Conservation (phyloP, 495 filamentous ascomycete species). For the Tuber borchii region DNA sequence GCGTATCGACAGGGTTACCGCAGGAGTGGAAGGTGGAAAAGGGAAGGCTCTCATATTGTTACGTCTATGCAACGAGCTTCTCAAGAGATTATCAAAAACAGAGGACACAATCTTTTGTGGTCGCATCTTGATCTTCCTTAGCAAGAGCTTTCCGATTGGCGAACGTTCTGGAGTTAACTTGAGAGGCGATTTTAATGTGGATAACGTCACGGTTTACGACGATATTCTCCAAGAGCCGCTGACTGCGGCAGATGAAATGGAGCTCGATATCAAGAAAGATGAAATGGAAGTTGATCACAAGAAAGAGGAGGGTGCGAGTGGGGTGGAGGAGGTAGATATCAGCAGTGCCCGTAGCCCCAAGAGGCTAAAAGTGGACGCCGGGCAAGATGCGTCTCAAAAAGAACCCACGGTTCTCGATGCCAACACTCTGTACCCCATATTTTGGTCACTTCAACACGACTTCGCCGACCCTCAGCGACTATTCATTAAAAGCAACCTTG, state of each 20-base stretch:
- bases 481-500: constrained; percentile 64
- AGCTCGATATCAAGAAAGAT: constrained; percentile 47
- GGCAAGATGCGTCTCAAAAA: constrained; percentile 43
- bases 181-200: constrained; percentile 88
- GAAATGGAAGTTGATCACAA: constrained; percentile 28
- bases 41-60: constrained; percentile 83
- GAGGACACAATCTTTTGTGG: constrained; percentile 97
- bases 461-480: constrained; percentile 85
- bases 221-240: constrained; percentile 48
- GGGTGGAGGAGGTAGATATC: constrained; percentile 41
- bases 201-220: constrained; percentile 89
- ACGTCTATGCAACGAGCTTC: constrained; percentile 87
- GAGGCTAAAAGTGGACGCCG: constrained; percentile 48
- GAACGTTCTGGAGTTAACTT: constrained; percentile 97
- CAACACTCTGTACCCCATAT: constrained; percentile 76
- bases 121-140: constrained; percentile 92
- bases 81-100: constrained; percentile 81
- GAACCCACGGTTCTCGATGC: constrained; percentile 52
- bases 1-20: constrained; percentile 74
- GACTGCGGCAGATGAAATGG: constrained; percentile 57
- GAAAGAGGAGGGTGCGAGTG: constrained; percentile 12
- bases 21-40: constrained; percentile 47
- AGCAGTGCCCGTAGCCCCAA: constrained; percentile 45
- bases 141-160: constrained; percentile 90
- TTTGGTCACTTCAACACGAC: constrained; percentile 84